Evolutionary conservation across 2,329 filamentous ascomycete species (phyloP).

Genomic region (Fusarium devonianum): DNA sequence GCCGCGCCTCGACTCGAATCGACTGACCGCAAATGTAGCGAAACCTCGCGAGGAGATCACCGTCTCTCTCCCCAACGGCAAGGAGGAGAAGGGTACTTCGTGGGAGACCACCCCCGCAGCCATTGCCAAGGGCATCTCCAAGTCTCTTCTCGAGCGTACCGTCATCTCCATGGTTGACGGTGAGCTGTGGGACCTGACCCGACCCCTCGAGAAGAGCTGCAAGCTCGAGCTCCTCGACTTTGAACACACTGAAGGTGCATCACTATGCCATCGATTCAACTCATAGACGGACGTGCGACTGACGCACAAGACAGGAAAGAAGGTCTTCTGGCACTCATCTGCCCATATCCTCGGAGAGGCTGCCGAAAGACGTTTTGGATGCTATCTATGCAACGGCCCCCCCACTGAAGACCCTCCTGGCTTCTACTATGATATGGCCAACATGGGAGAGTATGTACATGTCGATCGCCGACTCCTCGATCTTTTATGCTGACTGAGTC

Average conservation of each 20-base stretch:
- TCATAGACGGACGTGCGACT: not conserved
- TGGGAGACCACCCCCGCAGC: constrained; percentile 90
- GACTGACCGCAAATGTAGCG: constrained; percentile 50
- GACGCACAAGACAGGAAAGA: constrained; percentile 66
- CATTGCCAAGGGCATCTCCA: constrained; percentile 81
- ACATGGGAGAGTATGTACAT: constrained; percentile 49
- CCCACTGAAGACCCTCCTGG: constrained; percentile 79
- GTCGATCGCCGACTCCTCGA: not conserved
- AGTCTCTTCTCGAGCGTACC: constrained; percentile 83
- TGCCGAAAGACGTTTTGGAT: constrained; percentile 87
- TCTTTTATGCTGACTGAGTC: constrained; percentile 48
- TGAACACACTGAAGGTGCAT: constrained; percentile 56
- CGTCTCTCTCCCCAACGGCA: constrained; percentile 76
- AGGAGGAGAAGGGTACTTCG: constrained; percentile 75
- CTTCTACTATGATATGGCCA: constrained; percentile 97
- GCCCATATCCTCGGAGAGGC: constrained; percentile 97
- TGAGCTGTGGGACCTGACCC: constrained; percentile 88
- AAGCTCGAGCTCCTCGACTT: constrained; percentile 87
- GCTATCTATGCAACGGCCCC: constrained; percentile 91
- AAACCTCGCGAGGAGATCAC: constrained; percentile 78
- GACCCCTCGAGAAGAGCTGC: constrained; percentile 88
- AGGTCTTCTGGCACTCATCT: constrained; percentile 97
- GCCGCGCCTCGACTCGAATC: constrained; percentile 8
- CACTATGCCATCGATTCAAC: not conserved
- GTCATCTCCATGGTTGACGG: constrained; percentile 88